Base-by-base conservation (phyloP, 2,329 filamentous ascomycete genomes). In the Fusarium nelsonii region DNA sequence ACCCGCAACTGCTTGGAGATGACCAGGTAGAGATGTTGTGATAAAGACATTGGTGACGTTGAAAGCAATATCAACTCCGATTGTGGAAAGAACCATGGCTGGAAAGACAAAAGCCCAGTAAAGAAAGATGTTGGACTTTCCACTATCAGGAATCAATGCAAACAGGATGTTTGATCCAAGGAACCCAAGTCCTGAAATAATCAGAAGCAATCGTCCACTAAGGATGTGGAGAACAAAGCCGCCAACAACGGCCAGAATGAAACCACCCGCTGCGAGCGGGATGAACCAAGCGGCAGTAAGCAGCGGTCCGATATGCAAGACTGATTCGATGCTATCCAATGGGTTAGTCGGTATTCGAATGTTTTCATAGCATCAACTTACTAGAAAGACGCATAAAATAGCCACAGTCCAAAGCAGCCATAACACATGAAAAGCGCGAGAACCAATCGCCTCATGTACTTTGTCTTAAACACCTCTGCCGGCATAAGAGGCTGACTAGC, bases 91-190 rank as follows among this genome's bases (percentile, higher is more conserved):
- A 5, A 91, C 76, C 89, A 91, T 91, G 55, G 87, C 81, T 0
- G 91, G 90, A 73, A 94, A 93, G 23, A 92, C 84, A 73, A 87
- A 94, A 0, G 89, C 86, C 92, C 92, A 95, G 82, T 91, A 91
- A 33, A 78, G 65, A 58, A 74, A 76, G 44, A 54, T 62, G 15
- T 70, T 74, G 11, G 75, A 76, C 7, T 40, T 51, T 23, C 69
- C 84, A 60, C 88, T 83, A 2, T 80, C 75, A 0, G 90, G 90
- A 18, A 90, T 84, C 12, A 91, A 73, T 9, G 90, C 90, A 66
- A 92, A 91, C 2, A 93, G 81, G 0, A 92, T 77, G 0, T 83
- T 84, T 3, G 85, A 83, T 6, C 87, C 76, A 5, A 92, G 74
- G 70, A 86, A 90, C 2, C 88, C 89, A 1, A 86, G 67, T 4